A percentile compares a stretch with the other conserved stretches of the same genome.
phyloP scores from a whole-genome alignment of 805 yeast genomes.

The Lachancea meyersii region DNA sequence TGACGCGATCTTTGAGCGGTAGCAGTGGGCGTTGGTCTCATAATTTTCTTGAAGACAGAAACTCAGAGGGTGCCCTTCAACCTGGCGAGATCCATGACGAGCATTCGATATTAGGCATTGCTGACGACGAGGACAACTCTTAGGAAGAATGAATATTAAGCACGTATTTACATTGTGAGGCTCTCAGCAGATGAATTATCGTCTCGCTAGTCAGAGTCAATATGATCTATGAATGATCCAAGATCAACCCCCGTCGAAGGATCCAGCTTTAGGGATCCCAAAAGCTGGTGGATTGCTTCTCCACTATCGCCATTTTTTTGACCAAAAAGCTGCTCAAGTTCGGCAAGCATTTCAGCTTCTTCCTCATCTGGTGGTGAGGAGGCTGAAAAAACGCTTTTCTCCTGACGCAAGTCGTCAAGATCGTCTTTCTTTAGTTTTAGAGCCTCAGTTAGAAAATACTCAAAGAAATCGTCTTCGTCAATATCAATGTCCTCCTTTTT shows the following conservation, averaged over 20 bases:
- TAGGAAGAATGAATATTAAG: slow-evolving; percentile 6
- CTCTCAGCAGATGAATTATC: neutral
- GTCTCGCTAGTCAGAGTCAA: no score
- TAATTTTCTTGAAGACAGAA: slow-evolving; percentile 6
- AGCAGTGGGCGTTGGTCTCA: slow-evolving; percentile 22
- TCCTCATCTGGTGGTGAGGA: neutral
- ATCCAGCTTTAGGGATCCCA: neutral
- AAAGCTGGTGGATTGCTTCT: neutral
- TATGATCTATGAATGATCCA: neutral
- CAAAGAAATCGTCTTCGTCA: slow-evolving; percentile 66
- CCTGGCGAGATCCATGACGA: slow-evolving; percentile 13
- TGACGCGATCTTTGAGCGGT: slow-evolving; percentile 14
- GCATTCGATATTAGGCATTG: slow-evolving; percentile 18
- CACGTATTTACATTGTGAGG: neutral
- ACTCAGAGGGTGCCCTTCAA: neutral
- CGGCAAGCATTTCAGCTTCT: neutral
- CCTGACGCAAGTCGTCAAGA: slow-evolving; percentile 33
- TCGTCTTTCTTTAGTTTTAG: slow-evolving; percentile 43
- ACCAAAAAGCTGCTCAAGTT: neutral
- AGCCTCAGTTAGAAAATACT: slow-evolving; percentile 52
- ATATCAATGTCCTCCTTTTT: slow-evolving; percentile 38
- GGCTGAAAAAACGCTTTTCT: neutral
- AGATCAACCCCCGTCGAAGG: neutral
- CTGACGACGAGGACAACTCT: slow-evolving; percentile 26
- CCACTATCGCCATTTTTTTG: neutral